Evolutionary conservation across 768 basidiomycete genomes (phyloP).

Genomic region (Chalciporus pseudorubinellus): DNA sequence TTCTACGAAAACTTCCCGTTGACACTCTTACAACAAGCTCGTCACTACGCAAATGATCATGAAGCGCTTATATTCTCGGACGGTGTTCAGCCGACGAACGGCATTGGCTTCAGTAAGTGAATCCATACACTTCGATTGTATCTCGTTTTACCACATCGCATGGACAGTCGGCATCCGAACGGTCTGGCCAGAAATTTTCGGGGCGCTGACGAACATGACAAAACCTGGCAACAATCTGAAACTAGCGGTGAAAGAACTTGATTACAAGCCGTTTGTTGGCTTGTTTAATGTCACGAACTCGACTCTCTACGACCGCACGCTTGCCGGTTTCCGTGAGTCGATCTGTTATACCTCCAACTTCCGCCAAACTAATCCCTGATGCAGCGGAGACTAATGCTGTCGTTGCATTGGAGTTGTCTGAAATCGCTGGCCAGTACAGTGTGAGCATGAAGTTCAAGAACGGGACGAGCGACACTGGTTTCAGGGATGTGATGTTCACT

Average conservation of each 20-base stretch:
- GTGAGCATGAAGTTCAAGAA: conserved; percentile 84
- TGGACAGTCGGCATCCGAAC: conserved; percentile 74
- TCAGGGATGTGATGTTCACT: conserved; percentile 66
- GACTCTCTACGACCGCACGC: conserved; percentile 52
- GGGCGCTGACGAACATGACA: conserved; percentile 71
- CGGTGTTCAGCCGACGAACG: no score
- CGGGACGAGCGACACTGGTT: conserved; percentile 55
- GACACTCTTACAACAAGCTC: no score
- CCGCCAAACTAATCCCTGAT: neutral
- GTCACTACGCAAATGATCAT: no score
- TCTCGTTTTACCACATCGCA: neutral
- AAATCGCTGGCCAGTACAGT: conserved; percentile 62
- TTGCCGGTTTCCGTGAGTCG: conserved; percentile 62
- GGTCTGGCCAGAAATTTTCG: conserved; percentile 67
- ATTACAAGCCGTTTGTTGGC: conserved; percentile 88
- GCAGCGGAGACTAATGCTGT: conserved; percentile 74
- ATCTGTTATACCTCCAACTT: neutral
- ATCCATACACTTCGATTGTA: conserved; percentile 23
- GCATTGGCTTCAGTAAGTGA: conserved; percentile 59
- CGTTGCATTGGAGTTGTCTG: conserved; percentile 65
- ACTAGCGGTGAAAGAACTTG: conserved; percentile 70
- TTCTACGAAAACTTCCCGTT: no score
- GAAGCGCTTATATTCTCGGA: no score
- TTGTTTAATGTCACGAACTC: conserved; percentile 77
- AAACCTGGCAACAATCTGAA: conserved; percentile 73